Base-by-base conservation (phyloP, 1,284 basidiomycete species). In the Cryptococcus amylolentus region DNA sequence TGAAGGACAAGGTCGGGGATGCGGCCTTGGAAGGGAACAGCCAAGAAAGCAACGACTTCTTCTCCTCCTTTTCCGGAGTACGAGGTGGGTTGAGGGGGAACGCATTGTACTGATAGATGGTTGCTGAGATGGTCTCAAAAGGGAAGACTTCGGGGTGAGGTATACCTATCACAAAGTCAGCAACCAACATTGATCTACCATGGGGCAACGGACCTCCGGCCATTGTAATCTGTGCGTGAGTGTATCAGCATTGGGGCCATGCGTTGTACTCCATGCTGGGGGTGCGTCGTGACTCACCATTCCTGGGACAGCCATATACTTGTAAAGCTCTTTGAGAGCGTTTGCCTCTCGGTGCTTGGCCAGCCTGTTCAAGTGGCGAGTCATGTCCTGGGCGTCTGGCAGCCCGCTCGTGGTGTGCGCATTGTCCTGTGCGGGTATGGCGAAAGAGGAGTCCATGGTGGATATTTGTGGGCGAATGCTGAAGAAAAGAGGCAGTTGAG, bases 301-400 rank as follows among this genome's bases (percentile, higher is more conserved):
- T 35, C 71, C 72, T 5, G 70, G 70, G 12, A 66, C 58, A 1
- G 48, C 43, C 37, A 62, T 58, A 50, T 76, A 78, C 55, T 65
- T 63, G 63, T 77, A 78, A 49, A 77, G 59, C 52, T 74, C 71
- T 63, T 91, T 91, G 55, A 91, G 76, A 2, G 86, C 84, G 45
- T 84, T 87, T 2, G 77, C 62, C 35, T 68, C 55, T 37, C 88
- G 78, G 40, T 82, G 80, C 59, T 79, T 80, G 3, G 86, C 78
- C 37, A 87, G 60, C 16, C 78, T 72, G 20, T 82, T 84, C n/a
- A 87, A 68, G 64, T 86, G 85, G 65, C 85, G 83, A 27, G 79
- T 80, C 49, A 86, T 72, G 70, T 86, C 84, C 56, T 83, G 76
- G 1, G 86, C 72, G 12, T 69, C 65, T 7, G 77, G 76, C 42